These are phyloP conservation scores for Cryphonectria japonica DNA, from an alignment of 2,329 filamentous ascomycete genomes.

Conservation along the genomic window DNA sequence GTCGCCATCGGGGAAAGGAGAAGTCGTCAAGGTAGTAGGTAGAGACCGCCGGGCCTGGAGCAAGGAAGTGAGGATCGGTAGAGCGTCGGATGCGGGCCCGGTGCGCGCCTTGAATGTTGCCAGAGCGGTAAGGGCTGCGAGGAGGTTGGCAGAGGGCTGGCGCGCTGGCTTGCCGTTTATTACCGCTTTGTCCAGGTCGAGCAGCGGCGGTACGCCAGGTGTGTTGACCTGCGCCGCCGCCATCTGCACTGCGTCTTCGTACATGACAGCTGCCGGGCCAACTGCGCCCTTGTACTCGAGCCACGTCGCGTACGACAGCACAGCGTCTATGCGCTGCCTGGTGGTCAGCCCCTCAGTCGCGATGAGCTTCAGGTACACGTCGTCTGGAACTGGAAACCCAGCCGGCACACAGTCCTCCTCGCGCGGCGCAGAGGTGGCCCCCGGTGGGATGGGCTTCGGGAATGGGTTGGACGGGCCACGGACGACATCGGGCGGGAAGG, in stretches of 20 bases:
- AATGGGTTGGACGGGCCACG: slow-evolving; percentile 82
- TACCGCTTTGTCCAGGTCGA: slow-evolving; percentile 66
- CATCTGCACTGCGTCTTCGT: slow-evolving; percentile 75
- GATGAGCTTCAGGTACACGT: slow-evolving; percentile 80
- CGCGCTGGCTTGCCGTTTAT: slow-evolving; percentile 60
- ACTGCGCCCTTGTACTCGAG: slow-evolving; percentile 74
- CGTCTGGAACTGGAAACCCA: slow-evolving; percentile 72
- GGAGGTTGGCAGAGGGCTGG: slow-evolving; percentile 70
- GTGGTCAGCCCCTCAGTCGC: slow-evolving; percentile 78
- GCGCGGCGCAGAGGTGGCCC: slow-evolving; percentile 63
- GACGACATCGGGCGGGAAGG: slow-evolving; percentile 74
- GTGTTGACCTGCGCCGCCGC: slow-evolving; percentile 60
- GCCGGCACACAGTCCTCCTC: slow-evolving; percentile 73
- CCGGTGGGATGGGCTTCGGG: slow-evolving; percentile 72
- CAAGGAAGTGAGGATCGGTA: slow-evolving; percentile 85
- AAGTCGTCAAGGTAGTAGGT: slow-evolving; percentile 38
- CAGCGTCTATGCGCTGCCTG: slow-evolving; percentile 80
- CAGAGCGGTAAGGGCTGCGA: slow-evolving; percentile 75
- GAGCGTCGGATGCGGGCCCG: slow-evolving; percentile 67
- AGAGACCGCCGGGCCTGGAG: slow-evolving; percentile 75
- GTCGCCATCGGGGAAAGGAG: neutral
- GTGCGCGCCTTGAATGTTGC: slow-evolving; percentile 76
- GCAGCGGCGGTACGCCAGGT: slow-evolving; percentile 42
- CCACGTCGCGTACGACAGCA: slow-evolving; percentile 82
- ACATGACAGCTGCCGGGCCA: slow-evolving; percentile 71